These are phyloP conservation scores for Gossypium raimondii DNA, from an alignment of 345 rosid genomes.

Conservation along the genomic window DNA sequence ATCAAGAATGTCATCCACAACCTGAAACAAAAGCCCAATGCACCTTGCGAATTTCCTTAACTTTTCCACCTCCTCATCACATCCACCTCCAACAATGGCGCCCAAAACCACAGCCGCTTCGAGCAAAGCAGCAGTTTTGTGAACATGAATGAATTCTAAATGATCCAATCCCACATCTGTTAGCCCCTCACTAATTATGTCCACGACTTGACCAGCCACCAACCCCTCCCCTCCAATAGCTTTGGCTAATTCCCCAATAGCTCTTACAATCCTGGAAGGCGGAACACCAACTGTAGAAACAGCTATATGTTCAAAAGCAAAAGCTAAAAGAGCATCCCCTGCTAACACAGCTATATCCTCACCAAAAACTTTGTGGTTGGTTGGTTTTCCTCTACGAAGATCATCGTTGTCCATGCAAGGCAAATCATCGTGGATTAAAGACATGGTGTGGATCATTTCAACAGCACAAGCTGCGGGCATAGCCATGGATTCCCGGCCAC, in stretches of 20 bases:
- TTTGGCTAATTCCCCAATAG: conserved; percentile 65
- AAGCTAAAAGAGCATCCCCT: conserved; percentile 80
- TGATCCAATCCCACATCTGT: conserved; percentile 54
- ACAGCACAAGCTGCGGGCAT: conserved; percentile 92
- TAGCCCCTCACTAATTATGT: conserved; percentile 60
- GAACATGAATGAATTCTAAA: conserved; percentile 80
- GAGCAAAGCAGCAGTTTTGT: conserved; percentile 79
- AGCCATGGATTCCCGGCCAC: conserved; percentile 55
- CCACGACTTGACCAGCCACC: conserved; percentile 90
- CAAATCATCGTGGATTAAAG: conserved; percentile 86
- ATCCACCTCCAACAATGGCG: conserved; percentile 76
- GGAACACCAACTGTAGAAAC: conserved; percentile 46
- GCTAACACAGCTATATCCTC: conserved; percentile 83
- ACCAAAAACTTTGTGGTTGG: conserved; percentile 80
- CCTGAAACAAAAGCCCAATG: conserved; percentile 83
- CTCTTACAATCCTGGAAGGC: conserved; percentile 47
- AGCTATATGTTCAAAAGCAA: conserved; percentile 74
- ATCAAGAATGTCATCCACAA: conserved; percentile 94
- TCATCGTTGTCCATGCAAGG: conserved; percentile 98
- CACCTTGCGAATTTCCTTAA: conserved; percentile 66
- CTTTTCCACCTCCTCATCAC: conserved; percentile 61
- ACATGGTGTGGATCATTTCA: conserved; percentile 96
- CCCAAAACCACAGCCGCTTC: conserved; percentile 81
- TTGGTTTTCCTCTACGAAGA: conserved; percentile 91
- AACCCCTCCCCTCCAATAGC: conserved; percentile 63